Percentiles rank a stretch among this genome's conserved stretches.
Evolutionary conservation across 768 basidiomycete species (phyloP).

Genomic region (Auriscalpium vulgare): DNA sequence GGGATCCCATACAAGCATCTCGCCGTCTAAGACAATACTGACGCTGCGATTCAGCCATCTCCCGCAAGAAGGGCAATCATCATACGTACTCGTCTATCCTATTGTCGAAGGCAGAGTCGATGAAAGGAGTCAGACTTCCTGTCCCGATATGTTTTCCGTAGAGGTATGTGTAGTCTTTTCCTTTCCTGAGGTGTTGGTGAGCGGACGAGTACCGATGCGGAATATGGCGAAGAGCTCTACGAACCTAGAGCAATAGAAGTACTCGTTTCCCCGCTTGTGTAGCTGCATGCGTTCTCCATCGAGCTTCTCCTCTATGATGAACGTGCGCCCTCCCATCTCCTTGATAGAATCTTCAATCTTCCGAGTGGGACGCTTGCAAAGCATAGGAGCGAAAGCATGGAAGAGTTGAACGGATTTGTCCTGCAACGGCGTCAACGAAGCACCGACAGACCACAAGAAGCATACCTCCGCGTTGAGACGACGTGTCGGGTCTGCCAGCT

Average conservation of each 20-base stretch:
- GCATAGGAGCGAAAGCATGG: slow-evolving; percentile 87
- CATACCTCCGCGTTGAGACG: slow-evolving; percentile 56
- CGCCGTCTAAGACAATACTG: slow-evolving; percentile 92
- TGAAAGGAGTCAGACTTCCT: slow-evolving; percentile 85
- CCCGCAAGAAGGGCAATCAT: neutral
- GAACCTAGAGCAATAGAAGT: slow-evolving; percentile 88
- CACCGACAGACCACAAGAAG: neutral
- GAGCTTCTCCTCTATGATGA: slow-evolving; percentile 94
- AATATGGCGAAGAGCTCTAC: slow-evolving; percentile 1
- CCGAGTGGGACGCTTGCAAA: slow-evolving; percentile 81
- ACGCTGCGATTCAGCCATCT: neutral
- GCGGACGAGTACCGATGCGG: neutral
- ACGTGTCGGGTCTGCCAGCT: slow-evolving; percentile 67
- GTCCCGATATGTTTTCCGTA: slow-evolving; percentile 80
- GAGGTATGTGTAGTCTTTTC: slow-evolving; percentile 84
- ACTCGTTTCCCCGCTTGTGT: slow-evolving; percentile 87
- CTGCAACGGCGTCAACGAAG: slow-evolving; percentile 27
- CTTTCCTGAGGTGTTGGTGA: slow-evolving; percentile 47
- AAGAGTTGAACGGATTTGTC: slow-evolving; percentile 82
- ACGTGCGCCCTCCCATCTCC: slow-evolving; percentile 70
- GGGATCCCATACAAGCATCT: slow-evolving; percentile 99
- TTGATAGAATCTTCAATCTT: slow-evolving; percentile 79
- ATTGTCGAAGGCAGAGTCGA: slow-evolving; percentile 66
- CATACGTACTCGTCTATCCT: slow-evolving; percentile 71
- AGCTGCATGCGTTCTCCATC: slow-evolving; percentile 96